A percentile compares a stretch with the other conserved stretches of the same genome.
phyloP scores from a whole-genome alignment of 352 stramenopile species.

The Pythium utonaiense region DNA sequence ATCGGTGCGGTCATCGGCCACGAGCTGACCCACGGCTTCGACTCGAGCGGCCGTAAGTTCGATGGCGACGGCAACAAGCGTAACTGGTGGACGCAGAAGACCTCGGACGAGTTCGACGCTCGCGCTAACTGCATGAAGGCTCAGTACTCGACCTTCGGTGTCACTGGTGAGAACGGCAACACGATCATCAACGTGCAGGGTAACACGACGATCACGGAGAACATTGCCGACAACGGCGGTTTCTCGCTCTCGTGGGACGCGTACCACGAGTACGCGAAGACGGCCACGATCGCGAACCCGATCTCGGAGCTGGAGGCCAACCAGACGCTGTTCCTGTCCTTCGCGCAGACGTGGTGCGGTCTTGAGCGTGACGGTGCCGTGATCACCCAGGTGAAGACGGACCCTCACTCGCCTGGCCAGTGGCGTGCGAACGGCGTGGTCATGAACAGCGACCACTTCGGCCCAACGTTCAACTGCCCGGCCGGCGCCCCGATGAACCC shows the following conservation, averaged over 20 bases:
- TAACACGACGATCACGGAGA: conserved; percentile 61
- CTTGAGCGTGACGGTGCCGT: conserved; percentile 43
- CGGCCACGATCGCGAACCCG: not conserved
- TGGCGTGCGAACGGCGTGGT: conserved; percentile 26
- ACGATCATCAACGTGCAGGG: conserved; percentile 53
- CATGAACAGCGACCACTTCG: conserved; percentile 30
- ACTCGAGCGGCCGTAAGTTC: conserved; percentile 88
- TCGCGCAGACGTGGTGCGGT: conserved; percentile 64
- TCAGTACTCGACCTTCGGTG: conserved; percentile 55
- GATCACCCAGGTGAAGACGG: conserved; percentile 34
- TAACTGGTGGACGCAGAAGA: conserved; percentile 89
- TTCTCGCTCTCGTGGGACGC: conserved; percentile 58
- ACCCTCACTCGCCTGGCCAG: conserved; percentile 48
- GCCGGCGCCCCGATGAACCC: conserved; percentile 23
- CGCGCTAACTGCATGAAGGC: conserved; percentile 56
- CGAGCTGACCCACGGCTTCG: conserved; percentile 95
- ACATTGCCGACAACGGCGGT: conserved; percentile 79
- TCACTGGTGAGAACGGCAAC: conserved; percentile 36
- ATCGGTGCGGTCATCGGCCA: conserved; percentile 93
- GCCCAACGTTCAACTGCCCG: conserved; percentile 16
- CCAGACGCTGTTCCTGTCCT: conserved; percentile 67
- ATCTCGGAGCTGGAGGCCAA: conserved; percentile 27
- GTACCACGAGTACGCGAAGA: conserved; percentile 42
- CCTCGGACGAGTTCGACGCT: conserved; percentile 63
- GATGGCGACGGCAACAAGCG: conserved; percentile 86